Base-by-base conservation (phyloP, 164 flowering plant genomes). In the Aristolochia californica region DNA sequence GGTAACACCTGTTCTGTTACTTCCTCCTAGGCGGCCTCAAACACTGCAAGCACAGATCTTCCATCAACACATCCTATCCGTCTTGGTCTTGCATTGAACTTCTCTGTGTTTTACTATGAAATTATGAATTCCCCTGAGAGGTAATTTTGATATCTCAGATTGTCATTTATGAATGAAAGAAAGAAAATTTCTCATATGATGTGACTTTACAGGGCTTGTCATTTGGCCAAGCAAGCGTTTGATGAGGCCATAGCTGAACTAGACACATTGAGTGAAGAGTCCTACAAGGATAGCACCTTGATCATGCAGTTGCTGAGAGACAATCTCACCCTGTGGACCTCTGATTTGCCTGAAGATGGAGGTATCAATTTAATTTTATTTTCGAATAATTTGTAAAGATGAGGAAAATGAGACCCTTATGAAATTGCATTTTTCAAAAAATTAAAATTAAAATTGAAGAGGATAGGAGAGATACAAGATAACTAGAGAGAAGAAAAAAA, bases 241-340 rank as follows among this genome's bases (percentile, higher is more conserved):
- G 70, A 66, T 45, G 70, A 66, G 62, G 70, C 70, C 7, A 66
- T 61, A 26, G 65, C 70, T 21, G 70, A 66, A 30, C 45, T 66
- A 52, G 65, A 66, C 43, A 61, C 69, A 2, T 50, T 66, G 60
- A 66, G 50, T 56, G 69, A 66, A 57, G 69, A 66, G 25, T 66
- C 69, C 5, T 65, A 65, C 63, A 65, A 65, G 30, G 68, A 65
- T 28, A 65, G 68, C 59, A 66, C 68, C 17, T 55, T 66, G 63
- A 66, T 66, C 60, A 66, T 66, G 68, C 68, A 66, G 52, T 60
- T 66, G 49, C 58, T 66, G 55, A 66, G 68, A 59, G 68, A 66
- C 52, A 66, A 66, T 53, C 64, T 66, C 47, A 66, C 64, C 40
- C 60, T 66, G 5, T 66, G 64, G 64, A 60, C 68, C 13, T 66